Evolutionary conservation across 2,329 filamentous ascomycete genomes (phyloP), one percentile per base, ranked within the genome.

Genomic region (Macroventuria anomochaeta): DNA sequence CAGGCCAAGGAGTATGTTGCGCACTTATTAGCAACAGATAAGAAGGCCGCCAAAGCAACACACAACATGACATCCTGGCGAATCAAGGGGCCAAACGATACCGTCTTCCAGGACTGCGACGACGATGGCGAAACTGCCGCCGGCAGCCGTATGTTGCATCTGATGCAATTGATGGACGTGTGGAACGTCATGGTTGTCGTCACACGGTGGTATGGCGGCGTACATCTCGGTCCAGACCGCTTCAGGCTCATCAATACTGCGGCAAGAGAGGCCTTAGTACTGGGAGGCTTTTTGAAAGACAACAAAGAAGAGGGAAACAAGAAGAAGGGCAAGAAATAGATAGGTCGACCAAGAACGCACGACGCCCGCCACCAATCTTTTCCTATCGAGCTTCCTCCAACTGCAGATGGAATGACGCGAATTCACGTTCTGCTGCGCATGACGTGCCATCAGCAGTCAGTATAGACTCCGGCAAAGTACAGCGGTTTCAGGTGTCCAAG

Each of bases 1-100:
- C 84, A 95, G 73, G 93, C 93, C 2, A 84, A 85, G 53, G 75
- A 78, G 2, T 93, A 85, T 67, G 77, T 97, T 1, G 80, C 85
- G 36, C 87, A 96, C 72, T 82, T 99, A 1, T 81, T 97, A 7
- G 83, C 87, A 5, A 89, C 86, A 7, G 92, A 97, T 75, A 92
- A 89, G 76, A 91, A 90, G 63, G 88, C 91, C 29, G 88, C 91
- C n/a, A 80, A 83, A 39, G 95, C 95, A 4, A 92, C 93, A 55
- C 95, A 99, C 74, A 97, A 97, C 74, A 97, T 99, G 70, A 93
- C 89, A 17, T 93, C 93, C 1, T 97, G 92, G 90, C 85, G 95
- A 10, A 93, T 97, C 48, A 85, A 83, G 25, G 85, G 84, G 0
- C 69, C 75, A 4, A 81, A 79, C 51, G 77, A 76, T 59, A 78